Percentiles rank a stretch among this genome's conserved stretches.
phyloP scores from a whole-genome alignment of 768 basidiomycete species.

The Lentinus brumalis region DNA sequence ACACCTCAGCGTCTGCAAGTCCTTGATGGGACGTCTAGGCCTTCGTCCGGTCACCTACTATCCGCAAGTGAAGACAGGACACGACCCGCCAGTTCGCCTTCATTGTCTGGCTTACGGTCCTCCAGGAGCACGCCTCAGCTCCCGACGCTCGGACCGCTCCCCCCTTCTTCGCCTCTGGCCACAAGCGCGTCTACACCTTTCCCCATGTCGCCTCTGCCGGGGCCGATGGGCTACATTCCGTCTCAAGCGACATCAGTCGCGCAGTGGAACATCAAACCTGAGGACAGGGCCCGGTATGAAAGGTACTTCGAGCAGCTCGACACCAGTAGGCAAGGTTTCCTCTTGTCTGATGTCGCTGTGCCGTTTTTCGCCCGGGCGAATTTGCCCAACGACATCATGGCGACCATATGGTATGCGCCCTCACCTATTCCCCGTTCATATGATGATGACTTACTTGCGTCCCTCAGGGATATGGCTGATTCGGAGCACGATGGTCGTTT shows the following conservation, averaged over 20 bases:
- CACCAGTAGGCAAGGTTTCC: conserved; percentile 66
- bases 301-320: conserved; percentile 84
- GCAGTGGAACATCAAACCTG: conserved; percentile 78
- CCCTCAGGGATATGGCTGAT: conserved; percentile 88
- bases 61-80: not conserved
- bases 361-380: conserved; percentile 92
- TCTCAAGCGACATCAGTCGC: conserved; percentile 6
- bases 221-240: conserved; percentile 1
- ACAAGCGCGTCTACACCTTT: conserved; percentile 5
- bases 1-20: not conserved
- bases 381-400: conserved; percentile 74
- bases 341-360: conserved; percentile 90
- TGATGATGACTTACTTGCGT: not conserved
- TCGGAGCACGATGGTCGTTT: conserved; percentile 83
- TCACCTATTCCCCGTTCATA: not conserved
- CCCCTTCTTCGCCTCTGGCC: not conserved
- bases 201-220: conserved; percentile 11
- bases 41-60: not conserved
- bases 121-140: conserved; percentile 13
- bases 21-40: not conserved
- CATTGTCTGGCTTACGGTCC: conserved; percentile 5
- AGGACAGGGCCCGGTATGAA: conserved; percentile 80
- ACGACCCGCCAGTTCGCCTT: not conserved
- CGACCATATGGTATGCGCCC: conserved; percentile 78
- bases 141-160: not conserved